Evolutionary conservation across 2,329 filamentous ascomycete species (phyloP).

Genomic region (Teratosphaeria pseudoeucalypti): DNA sequence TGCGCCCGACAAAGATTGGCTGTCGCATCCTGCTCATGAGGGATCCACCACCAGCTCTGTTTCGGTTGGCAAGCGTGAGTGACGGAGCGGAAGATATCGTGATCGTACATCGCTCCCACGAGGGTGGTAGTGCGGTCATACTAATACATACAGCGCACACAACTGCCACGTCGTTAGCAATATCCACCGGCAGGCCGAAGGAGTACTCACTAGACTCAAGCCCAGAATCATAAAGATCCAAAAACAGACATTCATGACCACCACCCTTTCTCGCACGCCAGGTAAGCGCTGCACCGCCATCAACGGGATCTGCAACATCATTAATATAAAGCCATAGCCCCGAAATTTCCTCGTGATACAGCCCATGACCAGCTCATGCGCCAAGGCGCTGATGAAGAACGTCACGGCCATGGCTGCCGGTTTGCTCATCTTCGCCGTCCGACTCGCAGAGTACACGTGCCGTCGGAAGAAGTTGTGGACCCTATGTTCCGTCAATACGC

Average conservation of each 20-base stretch:
- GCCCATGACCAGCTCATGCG: constrained; percentile 92
- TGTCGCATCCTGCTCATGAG: not conserved
- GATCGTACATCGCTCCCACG: not conserved
- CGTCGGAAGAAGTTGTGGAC: constrained; percentile 91
- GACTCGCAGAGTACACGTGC: constrained; percentile 81
- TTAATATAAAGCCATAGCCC: constrained; percentile 84
- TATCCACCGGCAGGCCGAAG: too few relatives aligned
- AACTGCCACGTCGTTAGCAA: not conserved
- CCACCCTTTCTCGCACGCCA: constrained; percentile 62
- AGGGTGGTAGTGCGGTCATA: not conserved
- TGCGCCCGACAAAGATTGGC: not conserved
- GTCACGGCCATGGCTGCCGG: constrained; percentile 76
- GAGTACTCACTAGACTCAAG: constrained; percentile 20
- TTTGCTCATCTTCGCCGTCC: constrained; percentile 60
- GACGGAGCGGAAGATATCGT: not conserved
- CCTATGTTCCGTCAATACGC: too few relatives aligned
- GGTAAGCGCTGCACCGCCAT: constrained; percentile 78
- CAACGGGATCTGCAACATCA: constrained; percentile 95
- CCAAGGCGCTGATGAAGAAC: constrained; percentile 78
- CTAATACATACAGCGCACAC: not conserved
- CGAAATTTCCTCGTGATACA: constrained; percentile 96
- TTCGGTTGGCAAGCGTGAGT: not conserved
- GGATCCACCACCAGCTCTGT: not conserved
- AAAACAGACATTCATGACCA: constrained; percentile 51
- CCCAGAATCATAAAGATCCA: constrained; percentile 28